phyloP scores from a whole-genome alignment of 371 early-diverging fungal species.

The Actinomortierella wolfii region DNA sequence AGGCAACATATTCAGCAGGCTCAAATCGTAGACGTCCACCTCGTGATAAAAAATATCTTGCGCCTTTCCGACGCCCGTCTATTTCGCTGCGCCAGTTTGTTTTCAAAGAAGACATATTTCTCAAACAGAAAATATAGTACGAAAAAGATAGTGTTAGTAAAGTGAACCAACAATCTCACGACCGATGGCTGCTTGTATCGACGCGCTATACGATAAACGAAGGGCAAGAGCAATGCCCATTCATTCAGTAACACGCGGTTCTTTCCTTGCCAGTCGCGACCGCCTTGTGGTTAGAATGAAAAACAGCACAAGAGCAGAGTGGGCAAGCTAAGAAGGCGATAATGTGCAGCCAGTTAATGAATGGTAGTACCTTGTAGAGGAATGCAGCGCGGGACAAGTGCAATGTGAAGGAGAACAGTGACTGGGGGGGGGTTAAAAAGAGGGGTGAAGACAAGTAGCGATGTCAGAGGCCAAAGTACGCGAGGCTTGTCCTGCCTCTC shows the following conservation, averaged over 20 bases:
- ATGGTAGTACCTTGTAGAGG: no score
- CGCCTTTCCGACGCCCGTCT: conserved; percentile 4
- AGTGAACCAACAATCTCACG: no score
- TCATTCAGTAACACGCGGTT: neutral
- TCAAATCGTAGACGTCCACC: conserved; percentile 5
- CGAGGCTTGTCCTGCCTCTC: no score
- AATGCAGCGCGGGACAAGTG: no score
- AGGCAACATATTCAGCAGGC: conserved; percentile 3
- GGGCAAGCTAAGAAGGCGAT: no score
- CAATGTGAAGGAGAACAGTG: no score
- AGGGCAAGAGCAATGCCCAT: neutral
- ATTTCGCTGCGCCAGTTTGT: conserved; percentile 2
- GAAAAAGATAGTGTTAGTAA: no score
- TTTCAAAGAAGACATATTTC: neutral
- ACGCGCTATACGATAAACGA: neutral
- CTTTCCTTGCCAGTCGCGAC: conserved; percentile 18
- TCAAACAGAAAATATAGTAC: neutral
- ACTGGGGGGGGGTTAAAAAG: no score
- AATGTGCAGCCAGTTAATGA: no score
- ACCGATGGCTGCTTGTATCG: no score
- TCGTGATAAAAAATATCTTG: conserved; percentile 9
- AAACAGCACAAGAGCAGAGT: conserved; percentile 2
- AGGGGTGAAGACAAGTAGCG: no score
- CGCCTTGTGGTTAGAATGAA: conserved; percentile 1
- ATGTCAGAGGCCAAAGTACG: no score